Base-by-base conservation (phyloP, 2,329 filamentous ascomycete genomes). In the Penicillium paneum region DNA sequence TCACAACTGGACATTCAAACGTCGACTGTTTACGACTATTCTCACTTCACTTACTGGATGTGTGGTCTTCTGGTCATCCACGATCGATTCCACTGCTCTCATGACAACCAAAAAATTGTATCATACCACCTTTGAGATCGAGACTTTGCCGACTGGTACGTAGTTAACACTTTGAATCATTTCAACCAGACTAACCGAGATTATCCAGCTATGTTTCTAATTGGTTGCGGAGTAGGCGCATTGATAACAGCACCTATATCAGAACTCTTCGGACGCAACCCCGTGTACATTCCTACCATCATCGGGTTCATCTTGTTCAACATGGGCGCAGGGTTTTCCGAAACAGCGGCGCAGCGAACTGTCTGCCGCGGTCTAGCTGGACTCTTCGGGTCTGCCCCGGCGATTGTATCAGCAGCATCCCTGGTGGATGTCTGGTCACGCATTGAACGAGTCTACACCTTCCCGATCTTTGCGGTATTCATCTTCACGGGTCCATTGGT, bases 351-450 rank as follows among this genome's bases (percentile, higher is more conserved):
- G 0, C 75, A 75, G 4, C 78, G 81, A 49, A 64, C 81, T 7
- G 71, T 73, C 0, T 81, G 79, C 52, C 74, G 80, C 1, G 80
- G 78, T 56, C 61, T 81, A 5, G 76, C 79, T 6, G 79, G 80
- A 2, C 62, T 79, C 28, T 80, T 78, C 45, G 76, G 65, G 56
- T 74, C 68, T 55, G 80, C 72, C 41, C 79, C 70, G 34, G 67
- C 71, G 58, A 76, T 70, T 36, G 78, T 65, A 56, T 75, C 75
- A 13, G 77, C 76, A 7, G 77, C 76, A 3, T 73, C 70, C 1
- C 68, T 79, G 6, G 66, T 70, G 3, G 79, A 81, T 57, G 66
- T 80, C 29, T 81, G 76, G 63, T 71, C 67, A 31, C 73, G 76
- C 0, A 64, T 76, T 29, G 78, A 81, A 59, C 67, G 75, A 36